These are phyloP conservation scores for Podospora bellae-mahoneyi DNA, from an alignment of 495 filamentous ascomycete genomes.

Conservation along the genomic window DNA sequence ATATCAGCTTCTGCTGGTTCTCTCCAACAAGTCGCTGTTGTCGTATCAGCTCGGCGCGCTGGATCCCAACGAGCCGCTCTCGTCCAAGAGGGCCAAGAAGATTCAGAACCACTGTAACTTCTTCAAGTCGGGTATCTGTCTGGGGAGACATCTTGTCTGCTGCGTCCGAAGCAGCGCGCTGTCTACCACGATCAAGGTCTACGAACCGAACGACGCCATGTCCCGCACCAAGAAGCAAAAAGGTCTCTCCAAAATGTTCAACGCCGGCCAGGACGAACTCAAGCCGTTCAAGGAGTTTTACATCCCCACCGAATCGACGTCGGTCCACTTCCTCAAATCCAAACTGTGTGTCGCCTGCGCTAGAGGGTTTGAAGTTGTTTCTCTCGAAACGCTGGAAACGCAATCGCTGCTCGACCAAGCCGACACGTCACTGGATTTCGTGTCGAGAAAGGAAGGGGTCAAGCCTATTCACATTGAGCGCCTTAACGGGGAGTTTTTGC, in stretches of 20 bases:
- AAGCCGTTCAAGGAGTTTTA: constrained; percentile 99
- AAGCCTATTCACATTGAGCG: constrained; percentile 98
- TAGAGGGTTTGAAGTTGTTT: constrained; percentile 94
- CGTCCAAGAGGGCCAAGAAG: constrained; percentile 88
- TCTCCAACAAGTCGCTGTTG: constrained; percentile 84
- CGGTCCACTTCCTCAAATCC: constrained; percentile 94
- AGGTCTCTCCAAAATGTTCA: constrained; percentile 91
- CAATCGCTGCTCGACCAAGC: constrained; percentile 96
- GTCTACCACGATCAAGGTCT: constrained; percentile 94
- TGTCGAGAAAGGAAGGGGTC: constrained; percentile 84
- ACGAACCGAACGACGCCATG: constrained; percentile 90
- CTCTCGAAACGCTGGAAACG: constrained; percentile 92
- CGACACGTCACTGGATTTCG: constrained; percentile 96
- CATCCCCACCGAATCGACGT: constrained; percentile 92
- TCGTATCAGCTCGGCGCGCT: constrained; percentile 82
- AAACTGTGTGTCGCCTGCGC: constrained; percentile 96
- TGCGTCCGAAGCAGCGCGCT: constrained; percentile 88
- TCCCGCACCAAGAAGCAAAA: constrained; percentile 86
- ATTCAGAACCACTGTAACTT: constrained; percentile 97
- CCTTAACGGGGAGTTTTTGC: constrained; percentile 90
- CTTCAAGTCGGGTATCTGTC: constrained; percentile 94
- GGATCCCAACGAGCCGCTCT: constrained; percentile 72
- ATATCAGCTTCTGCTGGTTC: constrained; percentile 84
- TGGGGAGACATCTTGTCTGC: constrained; percentile 90
- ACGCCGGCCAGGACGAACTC: constrained; percentile 85